A percentile compares a stretch with the other conserved stretches of the same genome.
Conservation (phyloP, 495 filamentous ascomycete species). For the Aspergillus ostianus region DNA sequence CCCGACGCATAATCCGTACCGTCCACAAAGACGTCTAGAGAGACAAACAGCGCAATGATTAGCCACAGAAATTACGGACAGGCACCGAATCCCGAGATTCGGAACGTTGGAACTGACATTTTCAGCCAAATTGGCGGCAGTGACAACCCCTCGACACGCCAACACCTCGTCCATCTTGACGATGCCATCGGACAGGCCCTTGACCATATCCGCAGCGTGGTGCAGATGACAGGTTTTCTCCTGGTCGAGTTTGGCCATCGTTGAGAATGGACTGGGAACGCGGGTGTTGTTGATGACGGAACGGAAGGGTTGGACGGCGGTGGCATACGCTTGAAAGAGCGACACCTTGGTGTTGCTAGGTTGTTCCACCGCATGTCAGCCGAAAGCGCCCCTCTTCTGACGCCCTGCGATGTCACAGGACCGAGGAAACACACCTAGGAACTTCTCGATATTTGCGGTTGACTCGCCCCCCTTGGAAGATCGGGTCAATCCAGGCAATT, state of each 20-base stretch:
- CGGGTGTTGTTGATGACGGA: constrained; percentile 44
- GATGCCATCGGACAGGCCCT: constrained; percentile 49
- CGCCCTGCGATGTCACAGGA: constrained; percentile 6
- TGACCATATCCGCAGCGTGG: constrained; percentile 53
- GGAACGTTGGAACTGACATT: constrained; percentile 22
- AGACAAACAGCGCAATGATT: constrained; percentile 3
- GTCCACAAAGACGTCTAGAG: constrained; percentile 41
- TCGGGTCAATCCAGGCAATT: constrained; percentile 55
- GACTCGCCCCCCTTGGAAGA: constrained; percentile 51
- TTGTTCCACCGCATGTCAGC: constrained; percentile 6
- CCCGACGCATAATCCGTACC: constrained; percentile 35
- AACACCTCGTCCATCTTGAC: constrained; percentile 44
- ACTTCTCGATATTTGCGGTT: constrained; percentile 56
- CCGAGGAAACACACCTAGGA: constrained; percentile 41
- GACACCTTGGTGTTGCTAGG: constrained; percentile 51
- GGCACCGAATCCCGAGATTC: background rate
- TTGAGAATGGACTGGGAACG: constrained; percentile 50
- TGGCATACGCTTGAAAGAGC: constrained; percentile 51
- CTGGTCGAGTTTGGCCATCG: constrained; percentile 52
- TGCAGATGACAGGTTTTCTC: constrained; percentile 52
- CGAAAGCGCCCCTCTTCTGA: constrained; percentile 14
- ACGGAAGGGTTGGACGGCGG: constrained; percentile 47
- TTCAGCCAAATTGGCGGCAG: constrained; percentile 35
- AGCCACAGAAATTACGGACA: constrained; percentile 1
- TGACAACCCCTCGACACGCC: constrained; percentile 40